These are phyloP conservation scores for Xylaria digitata DNA, from an alignment of 2,329 filamentous ascomycete genomes.

Conservation along the genomic window DNA sequence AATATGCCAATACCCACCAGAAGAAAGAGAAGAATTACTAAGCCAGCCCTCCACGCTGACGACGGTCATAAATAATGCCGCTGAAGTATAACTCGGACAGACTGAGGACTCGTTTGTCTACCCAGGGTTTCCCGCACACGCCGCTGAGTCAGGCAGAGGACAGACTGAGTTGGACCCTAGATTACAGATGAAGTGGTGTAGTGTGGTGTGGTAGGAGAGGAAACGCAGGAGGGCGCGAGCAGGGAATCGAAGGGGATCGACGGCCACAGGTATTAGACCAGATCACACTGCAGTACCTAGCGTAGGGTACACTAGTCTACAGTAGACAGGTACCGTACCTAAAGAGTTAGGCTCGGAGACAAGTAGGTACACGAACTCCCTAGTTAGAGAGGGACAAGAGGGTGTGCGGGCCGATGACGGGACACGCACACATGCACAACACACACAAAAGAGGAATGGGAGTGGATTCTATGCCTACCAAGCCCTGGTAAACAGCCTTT, in stretches of 20 bases:
- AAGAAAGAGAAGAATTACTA: neutral
- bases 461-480: neutral
- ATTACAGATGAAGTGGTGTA: neutral
- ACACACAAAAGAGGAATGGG: neutral
- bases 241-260: conserved; percentile 18
- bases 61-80: neutral
- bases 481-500: neutral
- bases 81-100: neutral
- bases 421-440: neutral
- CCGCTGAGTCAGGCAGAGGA: conserved; percentile 10
- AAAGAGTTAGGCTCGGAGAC: conserved; percentile 10
- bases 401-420: neutral
- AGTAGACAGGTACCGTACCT: conserved; percentile 11
- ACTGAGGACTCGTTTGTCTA: neutral
- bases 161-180: neutral
- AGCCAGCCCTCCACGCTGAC: neutral
- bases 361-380: conserved; percentile 6
- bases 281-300: conserved; percentile 12
- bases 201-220: conserved; percentile 7
- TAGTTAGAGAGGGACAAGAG: conserved; percentile 4
- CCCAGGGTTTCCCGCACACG: neutral
- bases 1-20: conserved; percentile 14
- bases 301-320: neutral
- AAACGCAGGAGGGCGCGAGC: conserved; percentile 4
- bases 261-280: conserved; percentile 3